These are phyloP conservation scores for Pneumocystis murina DNA, from an alignment of 1,139 yeast genomes.

Conservation along the genomic window DNA sequence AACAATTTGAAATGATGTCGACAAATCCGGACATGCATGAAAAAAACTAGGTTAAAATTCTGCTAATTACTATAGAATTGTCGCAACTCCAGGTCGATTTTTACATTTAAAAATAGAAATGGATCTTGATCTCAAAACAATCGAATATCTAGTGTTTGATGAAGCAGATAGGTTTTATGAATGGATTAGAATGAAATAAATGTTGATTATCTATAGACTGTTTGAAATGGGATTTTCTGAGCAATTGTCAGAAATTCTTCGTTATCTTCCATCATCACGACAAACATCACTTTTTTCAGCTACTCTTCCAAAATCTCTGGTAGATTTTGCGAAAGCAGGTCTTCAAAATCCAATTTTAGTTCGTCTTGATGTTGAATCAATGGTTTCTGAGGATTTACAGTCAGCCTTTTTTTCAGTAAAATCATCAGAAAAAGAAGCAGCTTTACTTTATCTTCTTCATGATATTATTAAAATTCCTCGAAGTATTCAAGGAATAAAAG, in stretches of 20 bases:
- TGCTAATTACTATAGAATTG: slow-evolving; percentile 26
- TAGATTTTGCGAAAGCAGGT: slow-evolving; percentile 96
- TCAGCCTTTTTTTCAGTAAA: slow-evolving; percentile 77
- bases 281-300: slow-evolving; percentile 90
- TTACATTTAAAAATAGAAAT: slow-evolving; percentile 90
- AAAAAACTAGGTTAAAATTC: neutral
- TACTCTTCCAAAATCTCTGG: slow-evolving; percentile 79
- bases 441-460: slow-evolving; percentile 55
- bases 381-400: slow-evolving; percentile 77
- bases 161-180: slow-evolving; percentile 66
- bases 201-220: slow-evolving; percentile 24
- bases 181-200: neutral
- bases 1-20: slow-evolving; percentile 87
- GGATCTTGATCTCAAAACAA: slow-evolving; percentile 65
- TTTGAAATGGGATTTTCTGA: slow-evolving; percentile 96
- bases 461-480: slow-evolving; percentile 75
- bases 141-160: slow-evolving; percentile 87
- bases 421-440: slow-evolving; percentile 80
- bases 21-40: slow-evolving; percentile 64
- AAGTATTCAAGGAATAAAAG: slow-evolving; percentile 37
- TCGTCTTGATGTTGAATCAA: slow-evolving; percentile 80
- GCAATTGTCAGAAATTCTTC: slow-evolving; percentile 78
- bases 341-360: slow-evolving; percentile 80
- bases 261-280: slow-evolving; percentile 63
- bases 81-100: slow-evolving; percentile 97